Evolutionary conservation across 2,329 filamentous ascomycete species (phyloP).

Genomic region (Trichoderma arundinaceum): DNA sequence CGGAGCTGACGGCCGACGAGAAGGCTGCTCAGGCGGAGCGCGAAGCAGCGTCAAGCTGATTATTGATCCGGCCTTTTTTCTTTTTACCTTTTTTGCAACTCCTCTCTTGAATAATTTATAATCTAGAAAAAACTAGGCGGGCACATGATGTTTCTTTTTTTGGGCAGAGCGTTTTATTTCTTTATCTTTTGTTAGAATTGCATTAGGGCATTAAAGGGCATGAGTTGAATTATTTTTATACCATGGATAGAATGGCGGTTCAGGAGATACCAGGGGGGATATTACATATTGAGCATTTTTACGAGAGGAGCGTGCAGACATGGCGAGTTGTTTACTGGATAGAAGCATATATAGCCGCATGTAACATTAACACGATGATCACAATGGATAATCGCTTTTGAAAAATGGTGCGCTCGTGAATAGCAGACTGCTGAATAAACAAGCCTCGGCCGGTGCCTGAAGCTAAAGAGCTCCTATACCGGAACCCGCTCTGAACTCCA

Average conservation of each 20-base stretch:
- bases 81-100: background rate
- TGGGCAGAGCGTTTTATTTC: background rate
- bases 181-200: background rate
- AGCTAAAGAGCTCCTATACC: background rate
- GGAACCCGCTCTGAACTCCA: too few relatives aligned
- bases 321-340: background rate
- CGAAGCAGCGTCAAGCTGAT: background rate
- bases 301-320: background rate
- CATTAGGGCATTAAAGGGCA: background rate
- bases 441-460: conserved; percentile 20
- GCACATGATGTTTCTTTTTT: conserved; percentile 1
- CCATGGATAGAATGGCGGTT: conserved; percentile 1
- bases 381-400: background rate
- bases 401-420: too few relatives aligned
- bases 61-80: background rate
- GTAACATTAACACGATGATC: too few relatives aligned
- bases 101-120: background rate
- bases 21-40: conserved; percentile 44
- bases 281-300: background rate
- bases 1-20: conserved; percentile 64
- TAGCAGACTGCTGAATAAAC: background rate
- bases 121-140: background rate
- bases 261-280: conserved; percentile 8
- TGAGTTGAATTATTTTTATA: background rate
- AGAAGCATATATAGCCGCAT: background rate